Evolutionary conservation across 768 basidiomycete species (phyloP), one percentile per base, ranked within the genome.

Genomic region (Clitopilus passeckerianus): DNA sequence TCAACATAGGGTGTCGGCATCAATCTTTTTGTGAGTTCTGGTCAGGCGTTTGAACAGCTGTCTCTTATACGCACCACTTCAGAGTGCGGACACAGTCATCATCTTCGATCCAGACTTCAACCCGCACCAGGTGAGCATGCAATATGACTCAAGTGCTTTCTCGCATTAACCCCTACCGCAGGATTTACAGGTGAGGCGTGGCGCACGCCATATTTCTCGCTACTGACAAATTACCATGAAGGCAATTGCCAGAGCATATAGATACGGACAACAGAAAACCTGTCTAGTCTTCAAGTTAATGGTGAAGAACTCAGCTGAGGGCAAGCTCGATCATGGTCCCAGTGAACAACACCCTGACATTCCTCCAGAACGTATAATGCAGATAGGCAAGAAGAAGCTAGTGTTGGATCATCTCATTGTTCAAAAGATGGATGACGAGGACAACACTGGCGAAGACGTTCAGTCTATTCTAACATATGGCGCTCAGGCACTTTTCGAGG

Each of bases 61-160:
- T 30, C 57, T 58, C 56, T 34, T 30, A 56, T 44, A 84, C 62
- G 76, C 77, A 35, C 5, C 27, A 30, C 3, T 10, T 10, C 82
- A 89, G 77, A 91, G 87, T 7, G 95, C 96, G 18, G 96, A 98
- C 70, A 96, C 95, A 0, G 94, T 95, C 27, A 89, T 94, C 46
- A 87, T 94, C 57, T 92, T 88, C 65, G 96, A 99, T 68, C 94
- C 95, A 0, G 97, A 99, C 75, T 99, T 95, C 72, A 99, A 99
- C 67, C 96, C 96, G n/a, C 94, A 97, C 73, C 90, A 90, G 80
- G 89, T 89, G 53, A 24, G 81, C 71, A 15, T 37, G 53, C n/a
- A 4, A 9, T 37, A 30, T 54, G 35, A 30, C 41, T 24, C 41
- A 55, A 20, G 30, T 16, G 12, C 55, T 20, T 57, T 41, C 44